Base-by-base conservation (phyloP, 768 basidiomycete species). In the Boletus rubropictus region DNA sequence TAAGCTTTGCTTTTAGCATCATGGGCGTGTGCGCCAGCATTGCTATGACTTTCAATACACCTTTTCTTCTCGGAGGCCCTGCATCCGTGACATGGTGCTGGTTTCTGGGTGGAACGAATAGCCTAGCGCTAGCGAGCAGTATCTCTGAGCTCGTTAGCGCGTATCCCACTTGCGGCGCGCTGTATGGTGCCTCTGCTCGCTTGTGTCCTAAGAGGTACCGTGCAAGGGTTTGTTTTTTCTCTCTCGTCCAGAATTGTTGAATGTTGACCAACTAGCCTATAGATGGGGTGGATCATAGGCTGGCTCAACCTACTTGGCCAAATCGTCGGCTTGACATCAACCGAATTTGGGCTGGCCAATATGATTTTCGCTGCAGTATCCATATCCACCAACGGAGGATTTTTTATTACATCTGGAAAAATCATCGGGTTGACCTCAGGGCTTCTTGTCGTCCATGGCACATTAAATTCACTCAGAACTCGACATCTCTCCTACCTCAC, bases 171-270 rank as follows among this genome's bases (percentile, higher is more conserved):
- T 63, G 62, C 14, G 62, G 61, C 6, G 63, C 54, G 8, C 41
- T 63, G 3, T 88, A 88, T 55, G 86, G 85, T n/a, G 86, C 86
- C 3, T 87, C 86, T 22, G 84, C 85, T n/a, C 79, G 81, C 58
- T 68, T 87, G 8, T 79, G 80, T 5, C 86, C 86, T 0, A 74
- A 70, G 53, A 74, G 64, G 46, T 74, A 85, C 57, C 79, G 86
- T 42, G 79, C 86, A 32, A 78, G 70, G 60, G 85, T 82, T 57
- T 27, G 67, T 57, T 21, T 15, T 5, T 28, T 53, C 27, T 39
- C 17, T 15, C 17, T 49, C 29, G 1, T 45, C 36, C 7, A 35
- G n/a, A 14, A 24, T 46, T 14, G 4, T 18, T 25, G 7, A 14
- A 27, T 33, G 15, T 22, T 18, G 29, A 43, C 38, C 14, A 15